Conservation (phyloP, 768 basidiomycete species). For the Lactifluus rugatus region DNA sequence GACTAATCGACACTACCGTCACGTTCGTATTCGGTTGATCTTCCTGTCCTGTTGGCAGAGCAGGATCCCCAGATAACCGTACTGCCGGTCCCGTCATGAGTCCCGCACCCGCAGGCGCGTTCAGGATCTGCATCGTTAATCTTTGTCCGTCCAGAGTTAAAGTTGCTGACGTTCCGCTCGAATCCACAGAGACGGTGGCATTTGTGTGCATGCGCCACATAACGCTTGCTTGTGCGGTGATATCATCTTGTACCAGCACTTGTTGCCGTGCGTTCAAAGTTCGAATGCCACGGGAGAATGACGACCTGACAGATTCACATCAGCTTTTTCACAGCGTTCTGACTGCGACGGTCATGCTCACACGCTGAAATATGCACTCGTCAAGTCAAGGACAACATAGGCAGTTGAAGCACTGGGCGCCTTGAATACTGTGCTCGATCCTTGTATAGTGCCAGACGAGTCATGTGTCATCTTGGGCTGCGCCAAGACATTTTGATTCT, state of each 20-base stretch:
- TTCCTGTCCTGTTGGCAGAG: slow-evolving; percentile 43
- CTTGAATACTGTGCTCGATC: slow-evolving; percentile 70
- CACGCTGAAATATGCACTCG: slow-evolving; percentile 66
- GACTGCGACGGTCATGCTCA: slow-evolving; percentile 30
- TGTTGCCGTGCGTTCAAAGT: slow-evolving; percentile 75
- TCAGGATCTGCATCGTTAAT: slow-evolving; percentile 55
- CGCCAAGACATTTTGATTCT: slow-evolving; percentile 73
- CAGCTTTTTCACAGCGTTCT: slow-evolving; percentile 5
- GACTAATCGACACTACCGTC: slow-evolving; percentile 64
- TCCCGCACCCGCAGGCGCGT: slow-evolving; percentile 51
- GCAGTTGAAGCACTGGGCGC: slow-evolving; percentile 62
- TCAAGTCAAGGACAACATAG: slow-evolving; percentile 70
- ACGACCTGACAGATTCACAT: slow-evolving; percentile 35
- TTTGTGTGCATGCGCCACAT: slow-evolving; percentile 97
- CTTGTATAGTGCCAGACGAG: slow-evolving; percentile 53
- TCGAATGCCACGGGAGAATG: slow-evolving; percentile 78
- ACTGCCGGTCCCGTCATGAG: slow-evolving; percentile 49
- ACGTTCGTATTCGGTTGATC: slow-evolving; percentile 76
- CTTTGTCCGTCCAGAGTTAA: slow-evolving; percentile 62
- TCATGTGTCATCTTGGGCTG: slow-evolving; percentile 48
- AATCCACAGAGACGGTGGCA: slow-evolving; percentile 56
- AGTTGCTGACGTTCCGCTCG: slow-evolving; percentile 58
- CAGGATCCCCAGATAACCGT: slow-evolving; percentile 51
- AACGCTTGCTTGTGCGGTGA: slow-evolving; percentile 46
- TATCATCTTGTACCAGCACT: slow-evolving; percentile 90